Percentiles rank a stretch among this genome's conserved stretches.
Conservation (phyloP, 225 moss, liverwort and hornwort species). For the Takakia lepidozioides region DNA sequence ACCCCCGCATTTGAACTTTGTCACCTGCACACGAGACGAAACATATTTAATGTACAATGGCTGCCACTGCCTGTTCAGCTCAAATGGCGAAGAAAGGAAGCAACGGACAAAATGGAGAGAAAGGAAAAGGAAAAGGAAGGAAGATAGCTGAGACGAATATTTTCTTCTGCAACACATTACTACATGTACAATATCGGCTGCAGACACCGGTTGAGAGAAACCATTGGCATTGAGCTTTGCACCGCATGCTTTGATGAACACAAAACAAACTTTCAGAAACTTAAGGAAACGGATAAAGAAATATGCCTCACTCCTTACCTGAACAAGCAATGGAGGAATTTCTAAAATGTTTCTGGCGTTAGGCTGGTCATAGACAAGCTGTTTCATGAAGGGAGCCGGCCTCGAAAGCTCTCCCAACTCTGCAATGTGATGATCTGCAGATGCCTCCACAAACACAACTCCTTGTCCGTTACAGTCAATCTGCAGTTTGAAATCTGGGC, state of each 20-base stretch:
- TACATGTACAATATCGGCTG: not conserved
- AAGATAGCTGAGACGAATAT: too few species aligned
- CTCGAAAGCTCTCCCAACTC: constrained; percentile 69
- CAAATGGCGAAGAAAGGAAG: too few species aligned
- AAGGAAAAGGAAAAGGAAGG: too few species aligned
- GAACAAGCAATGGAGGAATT: constrained; percentile 58
- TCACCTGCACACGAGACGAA: constrained; percentile 87
- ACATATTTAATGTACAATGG: too few species aligned
- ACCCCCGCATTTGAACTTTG: constrained; percentile 79
- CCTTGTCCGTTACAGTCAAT: constrained; percentile 46
- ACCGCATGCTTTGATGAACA: too few species aligned
- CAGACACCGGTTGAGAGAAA: too few species aligned
- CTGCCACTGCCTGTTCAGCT: too few species aligned
- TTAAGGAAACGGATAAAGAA: not conserved
- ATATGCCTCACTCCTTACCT: constrained; percentile 28
- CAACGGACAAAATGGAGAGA: too few species aligned
- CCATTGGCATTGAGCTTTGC: too few species aligned
- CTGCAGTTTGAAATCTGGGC: constrained; percentile 35
- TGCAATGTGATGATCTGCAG: constrained; percentile 25
- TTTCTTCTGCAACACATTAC: not conserved
- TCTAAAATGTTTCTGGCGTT: constrained; percentile 56
- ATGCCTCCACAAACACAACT: constrained; percentile 35
- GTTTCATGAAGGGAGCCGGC: constrained; percentile 50
- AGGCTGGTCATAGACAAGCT: constrained; percentile 62
- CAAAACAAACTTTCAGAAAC: too few species aligned